Conservation (phyloP, 2,329 filamentous ascomycete genomes). For the Arthrobotrys sinensis region DNA sequence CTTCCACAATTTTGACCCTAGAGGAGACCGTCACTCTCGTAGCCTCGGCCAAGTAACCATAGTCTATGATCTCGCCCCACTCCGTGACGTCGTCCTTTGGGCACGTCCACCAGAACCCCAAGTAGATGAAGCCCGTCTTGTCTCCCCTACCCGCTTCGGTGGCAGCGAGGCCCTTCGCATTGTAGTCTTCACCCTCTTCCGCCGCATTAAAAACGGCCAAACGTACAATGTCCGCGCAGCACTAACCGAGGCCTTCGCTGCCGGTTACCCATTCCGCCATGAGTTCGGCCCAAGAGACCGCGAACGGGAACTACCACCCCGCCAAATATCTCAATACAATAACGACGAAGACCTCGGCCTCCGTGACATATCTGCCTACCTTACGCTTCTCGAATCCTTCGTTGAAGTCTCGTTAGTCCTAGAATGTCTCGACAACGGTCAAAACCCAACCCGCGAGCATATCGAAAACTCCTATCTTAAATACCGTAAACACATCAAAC, state of each 20-base stretch:
- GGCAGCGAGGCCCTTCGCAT: slow-evolving; percentile 50
- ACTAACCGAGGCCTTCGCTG: slow-evolving; percentile 40
- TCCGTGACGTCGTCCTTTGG: slow-evolving; percentile 47
- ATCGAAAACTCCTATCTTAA: slow-evolving; percentile 55
- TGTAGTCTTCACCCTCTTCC: slow-evolving; percentile 52
- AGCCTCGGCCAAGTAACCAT: slow-evolving; percentile 36
- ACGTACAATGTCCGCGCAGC: slow-evolving; percentile 48
- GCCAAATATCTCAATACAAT: slow-evolving; percentile 21
- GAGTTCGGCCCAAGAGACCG: slow-evolving; percentile 46
- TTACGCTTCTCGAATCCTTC: slow-evolving; percentile 53
- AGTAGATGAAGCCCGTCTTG: slow-evolving; percentile 34
- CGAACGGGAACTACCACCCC: slow-evolving; percentile 18
- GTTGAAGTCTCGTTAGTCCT: slow-evolving; percentile 47
- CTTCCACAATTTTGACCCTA: slow-evolving; percentile 51
- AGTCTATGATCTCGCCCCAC: slow-evolving; percentile 52
- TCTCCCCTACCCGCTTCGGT: slow-evolving; percentile 49
- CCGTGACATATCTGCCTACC: slow-evolving; percentile 58
- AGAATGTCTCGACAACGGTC: slow-evolving; percentile 50
- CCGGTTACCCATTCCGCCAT: slow-evolving; percentile 48
- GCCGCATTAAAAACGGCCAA: slow-evolving; percentile 51
- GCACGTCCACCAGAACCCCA: slow-evolving; percentile 38
- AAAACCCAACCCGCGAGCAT: slow-evolving; percentile 44
- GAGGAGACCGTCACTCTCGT: slow-evolving; percentile 51
- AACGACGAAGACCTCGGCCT: slow-evolving; percentile 44
- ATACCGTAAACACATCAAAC: slow-evolving; percentile 56